Evolutionary conservation across 2,329 filamentous ascomycete species (phyloP), one percentile per base, ranked within the genome.

Genomic region (Taxawa tesnikishii): DNA sequence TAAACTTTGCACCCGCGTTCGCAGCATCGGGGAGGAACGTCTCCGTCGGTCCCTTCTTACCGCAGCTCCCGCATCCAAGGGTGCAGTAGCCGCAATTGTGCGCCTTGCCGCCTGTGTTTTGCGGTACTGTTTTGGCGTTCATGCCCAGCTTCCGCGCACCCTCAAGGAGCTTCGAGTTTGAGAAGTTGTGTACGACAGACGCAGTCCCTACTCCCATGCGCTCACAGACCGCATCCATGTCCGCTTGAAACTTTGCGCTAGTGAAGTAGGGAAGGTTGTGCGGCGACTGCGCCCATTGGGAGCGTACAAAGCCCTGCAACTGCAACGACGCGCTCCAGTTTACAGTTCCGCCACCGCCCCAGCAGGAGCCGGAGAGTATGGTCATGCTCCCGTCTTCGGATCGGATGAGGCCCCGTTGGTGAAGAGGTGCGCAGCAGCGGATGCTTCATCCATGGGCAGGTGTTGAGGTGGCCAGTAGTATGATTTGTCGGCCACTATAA

Each of bases 321-420:
- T 77, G 71, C 11, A 77, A 50, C 4, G 66, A 68, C 5, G 73
- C 72, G 15, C 64, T 80, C 85, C 85, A 94, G 55, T 94, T 94
- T 45, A 94, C 58, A 0, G 83, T 84, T 5, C 85, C 85, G 34
- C 87, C 87, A 26, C 87, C 87, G 17, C 87, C 87, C 73, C 80
- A 93, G 18, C 72, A 72, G 34, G 73, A 70, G 2, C 82, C 87
- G 0, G 79, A 72, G 3, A 82, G 52, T 9, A 88, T 54, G 11
- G 60, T 68, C 18, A 78, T 61, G 5, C 69, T 52, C 16, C 43
- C 53, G 35, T 62, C 60, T 21, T 66, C 58, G 9, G 38, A 79
- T 63, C 39, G 65, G 62, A 43, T 66, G 12, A 72, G 53, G 6
- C 79, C 80, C 70, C 70, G 38, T 73, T 74, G 44, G 85, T 80